Base-by-base conservation (phyloP, 495 filamentous ascomycete species). In the Thermothielavioides terrestris region DNA sequence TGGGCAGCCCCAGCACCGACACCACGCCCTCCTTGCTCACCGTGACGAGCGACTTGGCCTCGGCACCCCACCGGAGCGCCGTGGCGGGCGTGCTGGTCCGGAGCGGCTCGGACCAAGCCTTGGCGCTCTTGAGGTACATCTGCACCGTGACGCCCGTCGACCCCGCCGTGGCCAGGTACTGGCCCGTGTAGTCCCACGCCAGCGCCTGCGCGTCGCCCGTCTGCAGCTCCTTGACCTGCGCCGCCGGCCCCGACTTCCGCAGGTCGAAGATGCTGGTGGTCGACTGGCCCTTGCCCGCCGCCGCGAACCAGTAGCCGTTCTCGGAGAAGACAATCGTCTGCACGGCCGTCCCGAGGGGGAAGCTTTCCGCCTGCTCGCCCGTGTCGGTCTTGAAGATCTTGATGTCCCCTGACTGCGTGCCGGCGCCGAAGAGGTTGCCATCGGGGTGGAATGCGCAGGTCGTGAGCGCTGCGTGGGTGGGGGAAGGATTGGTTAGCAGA, bases 301-400 rank as follows among this genome's bases (percentile, higher is more conserved):
- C 80, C 9, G 94, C 92, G 54, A 98, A 80, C 84, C 88, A 96
- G 52, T 83, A 91, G n/a, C 92, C 92, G 53, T 97, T 98, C 66
- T 98, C 94, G 0, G 90, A 96, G 71, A 98, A 98, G 55, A 80
- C 73, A 6, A 98, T 68, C 25, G 79, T 76, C 56, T 82, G 79
- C 25, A 95, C 77, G 0, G 87, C 77, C 2, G 78, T 78, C 4
- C 77, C 74, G 48, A 84, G 72, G 12, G 75, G 68, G 63, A 90
- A 91, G 58, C 73, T 77, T 14, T 86, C 86, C 15, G 84, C 87
- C 53, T 76, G 74, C 43, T 77, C 68, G 10, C 85, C 82, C 3
- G 79, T 81, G 62, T 84, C 88, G 41, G 88, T 80, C 58, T 95
- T 83, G 65, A 86, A 97, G 46, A 97, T 74, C 55, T 88, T 85